These are phyloP conservation scores for Dioscorea alata DNA, from an alignment of 106 monocot species.

Conservation along the genomic window DNA sequence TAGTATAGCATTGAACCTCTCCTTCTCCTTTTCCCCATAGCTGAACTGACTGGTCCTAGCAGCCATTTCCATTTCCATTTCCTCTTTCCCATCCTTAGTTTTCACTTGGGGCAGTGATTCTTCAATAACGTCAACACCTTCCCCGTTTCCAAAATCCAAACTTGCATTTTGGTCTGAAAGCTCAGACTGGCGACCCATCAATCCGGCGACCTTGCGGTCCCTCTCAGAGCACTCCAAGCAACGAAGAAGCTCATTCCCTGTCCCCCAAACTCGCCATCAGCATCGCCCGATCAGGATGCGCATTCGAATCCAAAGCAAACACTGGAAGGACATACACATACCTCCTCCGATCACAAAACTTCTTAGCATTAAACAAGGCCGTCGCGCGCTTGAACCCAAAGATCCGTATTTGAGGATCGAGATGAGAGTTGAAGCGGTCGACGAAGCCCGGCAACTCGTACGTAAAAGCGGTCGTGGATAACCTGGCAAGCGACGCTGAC, in stretches of 20 bases:
- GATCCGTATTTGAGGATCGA: constrained; percentile 60
- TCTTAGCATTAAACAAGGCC: constrained; percentile 83
- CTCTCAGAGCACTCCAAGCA: constrained; percentile 80
- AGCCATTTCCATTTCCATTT: constrained; percentile 2
- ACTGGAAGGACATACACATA: constrained; percentile 88
- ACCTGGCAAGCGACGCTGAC: constrained; percentile 88
- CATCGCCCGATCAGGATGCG: constrained; percentile 66
- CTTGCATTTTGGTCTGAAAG: constrained; percentile 8
- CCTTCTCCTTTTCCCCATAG: constrained; percentile 68
- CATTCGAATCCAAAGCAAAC: constrained; percentile 67
- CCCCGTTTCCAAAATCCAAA: background rate
- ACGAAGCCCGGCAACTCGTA: constrained; percentile 59
- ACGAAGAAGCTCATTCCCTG: constrained; percentile 55
- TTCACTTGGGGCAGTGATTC: background rate
- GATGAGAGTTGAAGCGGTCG: constrained; percentile 56
- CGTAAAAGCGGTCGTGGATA: constrained; percentile 80
- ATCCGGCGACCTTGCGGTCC: constrained; percentile 55
- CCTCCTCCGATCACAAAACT: constrained; percentile 87
- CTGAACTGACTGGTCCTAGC: constrained; percentile 14
- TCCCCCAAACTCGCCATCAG: constrained; percentile 64
- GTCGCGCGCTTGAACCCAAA: constrained; percentile 76
- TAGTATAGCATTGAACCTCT: constrained; percentile 66
- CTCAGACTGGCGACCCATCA: constrained; percentile 28
- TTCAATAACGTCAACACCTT: background rate
- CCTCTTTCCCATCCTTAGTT: background rate